Conservation (phyloP, 805 yeast species). For the Lipomyces mesembrius region DNA sequence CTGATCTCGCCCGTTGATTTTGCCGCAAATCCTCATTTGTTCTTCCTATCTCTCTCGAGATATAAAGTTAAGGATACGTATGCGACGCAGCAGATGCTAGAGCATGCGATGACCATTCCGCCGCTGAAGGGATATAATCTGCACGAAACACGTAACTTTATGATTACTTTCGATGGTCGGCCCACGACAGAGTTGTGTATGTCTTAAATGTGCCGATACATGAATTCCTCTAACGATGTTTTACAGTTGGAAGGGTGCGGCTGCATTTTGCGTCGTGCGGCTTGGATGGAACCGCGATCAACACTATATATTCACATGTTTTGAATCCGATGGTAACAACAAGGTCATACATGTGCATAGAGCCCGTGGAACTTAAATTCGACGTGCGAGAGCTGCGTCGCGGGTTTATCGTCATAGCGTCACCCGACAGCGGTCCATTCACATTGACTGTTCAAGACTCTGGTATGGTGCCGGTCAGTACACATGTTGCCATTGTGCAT, state of each 20-base stretch:
- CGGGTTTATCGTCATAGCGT: slow-evolving; percentile 76
- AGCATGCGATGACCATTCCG: slow-evolving; percentile 65
- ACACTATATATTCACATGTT: slow-evolving; percentile 74
- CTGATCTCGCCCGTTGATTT: slow-evolving; percentile 78
- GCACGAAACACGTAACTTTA: slow-evolving; percentile 71
- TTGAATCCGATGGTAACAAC: slow-evolving; percentile 84
- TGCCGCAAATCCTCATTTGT: slow-evolving; percentile 71
- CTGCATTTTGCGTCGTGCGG: slow-evolving; percentile 66
- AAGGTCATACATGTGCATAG: slow-evolving; percentile 84
- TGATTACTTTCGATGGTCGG: slow-evolving; percentile 78
- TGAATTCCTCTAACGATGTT: slow-evolving; percentile 24
- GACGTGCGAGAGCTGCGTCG: slow-evolving; percentile 90
- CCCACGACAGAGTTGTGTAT: slow-evolving; percentile 61
- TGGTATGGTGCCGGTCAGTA: slow-evolving; percentile 94
- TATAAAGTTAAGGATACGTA: slow-evolving; percentile 84
- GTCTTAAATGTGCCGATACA: neutral
- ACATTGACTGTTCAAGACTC: slow-evolving; percentile 87
- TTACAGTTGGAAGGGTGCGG: slow-evolving; percentile 56
- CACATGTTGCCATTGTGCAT: slow-evolving; percentile 91
- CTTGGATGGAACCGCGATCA: slow-evolving; percentile 69
- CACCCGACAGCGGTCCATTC: slow-evolving; percentile 50
- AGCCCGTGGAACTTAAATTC: slow-evolving; percentile 82
- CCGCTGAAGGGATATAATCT: slow-evolving; percentile 67
- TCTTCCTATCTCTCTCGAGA: slow-evolving; percentile 71
- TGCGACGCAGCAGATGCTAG: slow-evolving; percentile 81